phyloP scores from a whole-genome alignment of 2,329 filamentous ascomycete genomes.

The Sporothrix luriei region DNA sequence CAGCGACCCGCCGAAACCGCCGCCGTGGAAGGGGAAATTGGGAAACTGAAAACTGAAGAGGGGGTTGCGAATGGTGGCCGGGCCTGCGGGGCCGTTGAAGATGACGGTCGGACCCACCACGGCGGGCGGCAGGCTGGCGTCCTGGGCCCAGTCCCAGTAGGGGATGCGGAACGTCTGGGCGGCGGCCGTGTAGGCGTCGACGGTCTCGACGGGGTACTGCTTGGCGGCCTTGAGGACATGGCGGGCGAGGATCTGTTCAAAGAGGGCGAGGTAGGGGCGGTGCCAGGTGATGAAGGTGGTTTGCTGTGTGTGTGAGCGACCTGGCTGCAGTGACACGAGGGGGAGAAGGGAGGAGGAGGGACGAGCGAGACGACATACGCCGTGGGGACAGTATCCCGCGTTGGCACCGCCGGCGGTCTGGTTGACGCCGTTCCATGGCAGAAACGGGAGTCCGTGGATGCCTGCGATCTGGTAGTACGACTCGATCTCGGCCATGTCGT shows the following conservation, averaged over 20 bases:
- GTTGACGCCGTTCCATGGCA: constrained; percentile 44
- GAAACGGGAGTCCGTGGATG: constrained; percentile 43
- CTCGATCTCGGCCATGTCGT: constrained; percentile 46
- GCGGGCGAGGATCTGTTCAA: constrained; percentile 58
- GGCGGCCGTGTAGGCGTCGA: constrained; percentile 48
- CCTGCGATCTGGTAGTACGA: constrained; percentile 56
- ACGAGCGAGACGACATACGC: constrained; percentile 29
- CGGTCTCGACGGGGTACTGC: constrained; percentile 46
- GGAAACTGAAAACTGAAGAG: constrained; percentile 56
- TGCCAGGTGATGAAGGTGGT: constrained; percentile 59
- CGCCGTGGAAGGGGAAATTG: constrained; percentile 45
- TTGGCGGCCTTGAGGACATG: constrained; percentile 52
- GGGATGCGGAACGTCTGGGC: constrained; percentile 53
- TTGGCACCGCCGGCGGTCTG: constrained; percentile 43
- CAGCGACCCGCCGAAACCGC: constrained; percentile 41
- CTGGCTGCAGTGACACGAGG: neutral
- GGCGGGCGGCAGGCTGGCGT: constrained; percentile 49
- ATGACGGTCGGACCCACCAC: constrained; percentile 40
- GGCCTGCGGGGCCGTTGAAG: constrained; percentile 38
- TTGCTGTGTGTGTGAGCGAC: constrained; percentile 44
- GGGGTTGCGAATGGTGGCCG: constrained; percentile 50
- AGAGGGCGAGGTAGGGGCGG: constrained; percentile 57
- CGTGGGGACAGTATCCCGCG: constrained; percentile 52
- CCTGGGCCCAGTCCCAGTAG: constrained; percentile 59
- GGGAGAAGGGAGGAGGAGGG: neutral